Conservation (phyloP, 2,329 filamentous ascomycete genomes). For the Pestalotiopsis sp. region DNA sequence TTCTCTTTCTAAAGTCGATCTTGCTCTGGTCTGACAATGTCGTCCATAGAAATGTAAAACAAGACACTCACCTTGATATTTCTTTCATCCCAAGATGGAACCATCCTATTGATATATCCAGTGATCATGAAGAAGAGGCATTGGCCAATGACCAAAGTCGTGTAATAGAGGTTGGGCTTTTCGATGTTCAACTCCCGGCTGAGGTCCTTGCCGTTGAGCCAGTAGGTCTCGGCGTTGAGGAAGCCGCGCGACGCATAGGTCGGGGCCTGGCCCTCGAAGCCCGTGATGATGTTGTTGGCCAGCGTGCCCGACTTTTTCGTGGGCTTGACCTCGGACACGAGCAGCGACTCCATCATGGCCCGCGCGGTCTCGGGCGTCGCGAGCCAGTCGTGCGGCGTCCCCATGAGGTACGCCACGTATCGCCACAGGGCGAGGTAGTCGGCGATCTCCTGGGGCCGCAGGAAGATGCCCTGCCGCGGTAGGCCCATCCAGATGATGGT, state of each 20-base stretch:
- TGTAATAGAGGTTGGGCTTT: conserved; percentile 58
- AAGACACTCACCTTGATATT: conserved; percentile 48
- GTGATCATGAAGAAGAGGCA: conserved; percentile 65
- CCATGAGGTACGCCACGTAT: conserved; percentile 72
- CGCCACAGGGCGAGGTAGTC: conserved; percentile 80
- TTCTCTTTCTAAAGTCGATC: background rate
- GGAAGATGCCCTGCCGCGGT: conserved; percentile 71
- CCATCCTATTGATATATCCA: conserved; percentile 45
- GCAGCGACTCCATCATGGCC: conserved; percentile 67
- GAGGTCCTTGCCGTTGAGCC: conserved; percentile 69
- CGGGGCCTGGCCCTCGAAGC: conserved; percentile 67
- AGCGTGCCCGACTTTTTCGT: conserved; percentile 63
- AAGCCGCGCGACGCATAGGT: conserved; percentile 67
- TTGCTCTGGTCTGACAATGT: background rate
- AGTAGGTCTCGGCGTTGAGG: conserved; percentile 67
- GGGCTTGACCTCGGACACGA: conserved; percentile 68
- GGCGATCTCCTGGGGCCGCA: conserved; percentile 60
- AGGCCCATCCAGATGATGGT: conserved; percentile 66
- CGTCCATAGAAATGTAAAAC: no score
- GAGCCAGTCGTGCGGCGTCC: conserved; percentile 65
- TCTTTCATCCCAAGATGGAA: conserved; percentile 40
- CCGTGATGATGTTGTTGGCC: conserved; percentile 74
- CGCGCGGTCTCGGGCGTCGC: conserved; percentile 56
- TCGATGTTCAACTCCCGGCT: conserved; percentile 61
- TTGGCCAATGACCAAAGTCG: conserved; percentile 62